These are phyloP conservation scores for Perkinsus chesapeaki DNA, from an alignment of 169 alveolate genomes.

Conservation along the genomic window DNA sequence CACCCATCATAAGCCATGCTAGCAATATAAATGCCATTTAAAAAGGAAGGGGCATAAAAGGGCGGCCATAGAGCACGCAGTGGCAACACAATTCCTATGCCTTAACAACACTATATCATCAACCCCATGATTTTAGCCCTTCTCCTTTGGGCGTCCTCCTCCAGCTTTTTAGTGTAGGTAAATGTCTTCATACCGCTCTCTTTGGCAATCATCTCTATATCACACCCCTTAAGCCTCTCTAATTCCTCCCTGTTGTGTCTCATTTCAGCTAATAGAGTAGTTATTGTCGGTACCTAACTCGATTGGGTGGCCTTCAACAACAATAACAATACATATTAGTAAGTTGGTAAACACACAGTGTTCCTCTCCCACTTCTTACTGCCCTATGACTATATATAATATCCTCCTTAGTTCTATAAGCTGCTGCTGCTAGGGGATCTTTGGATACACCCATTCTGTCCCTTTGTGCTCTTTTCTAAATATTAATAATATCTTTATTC, in stretches of 20 bases:
- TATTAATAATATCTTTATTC: no score
- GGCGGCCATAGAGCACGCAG: not conserved
- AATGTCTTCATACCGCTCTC: not conserved
- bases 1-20: not conserved
- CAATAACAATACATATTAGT: no score
- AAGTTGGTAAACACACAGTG: not conserved
- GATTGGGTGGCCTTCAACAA: no score
- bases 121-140: not conserved
- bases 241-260: not conserved
- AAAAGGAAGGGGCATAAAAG: no score
- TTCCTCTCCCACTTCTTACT: not conserved
- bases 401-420: not conserved
- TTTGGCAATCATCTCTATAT: not conserved
- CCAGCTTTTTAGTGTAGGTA: not conserved
- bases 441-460: not conserved
- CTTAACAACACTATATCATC: not conserved
- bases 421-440: not conserved
- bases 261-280: not conserved
- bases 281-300: not conserved
- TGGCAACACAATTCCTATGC: not conserved
- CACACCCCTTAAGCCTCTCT: not conserved
- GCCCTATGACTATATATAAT: not conserved
- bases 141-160: not conserved
- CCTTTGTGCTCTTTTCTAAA: not conserved
- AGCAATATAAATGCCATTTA: no score